These are phyloP conservation scores for Rhizopogon roseolus DNA, from an alignment of 768 basidiomycete species.

Conservation along the genomic window DNA sequence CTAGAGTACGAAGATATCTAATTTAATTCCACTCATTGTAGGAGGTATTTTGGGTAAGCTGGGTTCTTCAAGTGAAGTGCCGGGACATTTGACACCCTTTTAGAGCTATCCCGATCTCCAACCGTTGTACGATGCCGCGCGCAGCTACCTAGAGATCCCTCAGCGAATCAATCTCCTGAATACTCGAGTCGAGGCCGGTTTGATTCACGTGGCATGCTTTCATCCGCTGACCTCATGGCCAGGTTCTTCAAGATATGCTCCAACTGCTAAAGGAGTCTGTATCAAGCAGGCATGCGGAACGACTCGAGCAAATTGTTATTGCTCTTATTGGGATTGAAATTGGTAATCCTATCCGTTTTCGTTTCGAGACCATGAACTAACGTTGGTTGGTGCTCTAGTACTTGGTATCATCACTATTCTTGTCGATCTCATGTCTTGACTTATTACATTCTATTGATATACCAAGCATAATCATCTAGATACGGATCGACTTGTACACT, in stretches of 20 bases:
- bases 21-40: slow-evolving; percentile 22
- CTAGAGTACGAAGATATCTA: neutral
- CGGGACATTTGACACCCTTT: slow-evolving; percentile 9
- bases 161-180: slow-evolving; percentile 91
- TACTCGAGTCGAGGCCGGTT: slow-evolving; percentile 81
- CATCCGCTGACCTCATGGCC: slow-evolving; percentile 4
- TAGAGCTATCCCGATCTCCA: slow-evolving; percentile 94
- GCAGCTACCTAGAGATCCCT: slow-evolving; percentile 92
- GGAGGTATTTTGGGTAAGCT: slow-evolving; percentile 91
- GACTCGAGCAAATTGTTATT: slow-evolving; percentile 91
- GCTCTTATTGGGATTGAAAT: slow-evolving; percentile 87
- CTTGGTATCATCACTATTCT: slow-evolving; percentile 89
- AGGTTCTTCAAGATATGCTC: slow-evolving; percentile 97
- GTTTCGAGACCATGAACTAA: neutral
- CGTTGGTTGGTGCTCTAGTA: slow-evolving; percentile 36
- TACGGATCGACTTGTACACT: neutral
- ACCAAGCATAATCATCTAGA: neutral
- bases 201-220: slow-evolving; percentile 4
- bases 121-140: slow-evolving; percentile 89
- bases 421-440: slow-evolving; percentile 72
- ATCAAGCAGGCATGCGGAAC: slow-evolving; percentile 84
- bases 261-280: slow-evolving; percentile 93
- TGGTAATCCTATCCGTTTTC: slow-evolving; percentile 32
- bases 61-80: slow-evolving; percentile 7
- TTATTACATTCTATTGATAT: neutral